Percentiles rank a stretch among this genome's conserved stretches.
phyloP scores from a whole-genome alignment of 164 flowering plant species.

The Tetrastigma voinierianum region DNA sequence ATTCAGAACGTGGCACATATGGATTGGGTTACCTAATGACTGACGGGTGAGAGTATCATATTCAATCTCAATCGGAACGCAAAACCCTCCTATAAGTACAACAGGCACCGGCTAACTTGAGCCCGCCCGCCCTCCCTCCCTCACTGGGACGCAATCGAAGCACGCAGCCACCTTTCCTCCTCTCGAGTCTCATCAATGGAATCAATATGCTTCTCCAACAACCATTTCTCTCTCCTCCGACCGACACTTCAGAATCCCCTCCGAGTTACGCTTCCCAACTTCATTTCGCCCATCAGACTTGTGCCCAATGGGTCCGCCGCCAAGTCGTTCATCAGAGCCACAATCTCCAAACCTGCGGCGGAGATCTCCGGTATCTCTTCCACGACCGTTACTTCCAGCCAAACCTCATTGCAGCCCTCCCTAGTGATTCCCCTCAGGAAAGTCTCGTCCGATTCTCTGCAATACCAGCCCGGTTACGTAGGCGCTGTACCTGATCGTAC shows the following conservation, averaged over 20 bases:
- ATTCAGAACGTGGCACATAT: too few species aligned
- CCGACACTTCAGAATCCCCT: too few species aligned
- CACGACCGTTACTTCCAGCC: slow-evolving; percentile 10
- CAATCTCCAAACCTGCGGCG: slow-evolving; percentile 22
- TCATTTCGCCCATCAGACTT: too few species aligned
- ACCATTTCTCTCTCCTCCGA: slow-evolving; percentile 9
- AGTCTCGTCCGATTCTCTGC: slow-evolving; percentile 61
- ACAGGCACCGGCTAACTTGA: too few species aligned
- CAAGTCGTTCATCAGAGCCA: slow-evolving; percentile 20
- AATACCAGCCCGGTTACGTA: slow-evolving; percentile 72
- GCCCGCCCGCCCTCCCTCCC: too few species aligned
- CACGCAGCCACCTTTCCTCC: background rate
- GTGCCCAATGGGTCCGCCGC: background rate
- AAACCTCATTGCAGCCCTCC: slow-evolving; percentile 8
- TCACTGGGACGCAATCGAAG: too few species aligned
- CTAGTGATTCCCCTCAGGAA: slow-evolving; percentile 16
- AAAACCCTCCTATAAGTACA: too few species aligned
- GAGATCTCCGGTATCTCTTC: slow-evolving; percentile 20
- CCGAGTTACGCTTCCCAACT: too few species aligned
- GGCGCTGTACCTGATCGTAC: slow-evolving; percentile 52
- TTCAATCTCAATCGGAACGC: too few species aligned
- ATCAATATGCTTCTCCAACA: slow-evolving; percentile 6
- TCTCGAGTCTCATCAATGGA: slow-evolving; percentile 8
- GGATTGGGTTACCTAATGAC: too few species aligned
- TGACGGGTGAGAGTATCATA: too few species aligned